Conservation (phyloP, 495 filamentous ascomycete genomes). For the Cenococcum geophilum region DNA sequence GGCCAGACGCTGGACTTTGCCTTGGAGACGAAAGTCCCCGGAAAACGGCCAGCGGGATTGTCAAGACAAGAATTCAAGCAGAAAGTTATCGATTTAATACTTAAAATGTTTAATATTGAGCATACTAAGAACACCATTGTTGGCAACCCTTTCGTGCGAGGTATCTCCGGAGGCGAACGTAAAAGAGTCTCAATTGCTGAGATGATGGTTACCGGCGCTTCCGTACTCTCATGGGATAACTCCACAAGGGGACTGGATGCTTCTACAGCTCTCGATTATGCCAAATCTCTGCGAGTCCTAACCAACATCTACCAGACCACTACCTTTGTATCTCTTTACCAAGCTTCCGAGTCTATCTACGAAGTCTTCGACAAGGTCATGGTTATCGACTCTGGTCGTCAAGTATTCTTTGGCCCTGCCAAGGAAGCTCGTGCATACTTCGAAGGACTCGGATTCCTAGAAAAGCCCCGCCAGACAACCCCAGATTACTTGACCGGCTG, state of each 20-base stretch:
- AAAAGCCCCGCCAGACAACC: slow-evolving; percentile 75
- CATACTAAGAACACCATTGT: slow-evolving; percentile 77
- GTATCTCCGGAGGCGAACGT: slow-evolving; percentile 79
- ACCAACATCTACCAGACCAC: slow-evolving; percentile 74
- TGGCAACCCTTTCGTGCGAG: slow-evolving; percentile 72
- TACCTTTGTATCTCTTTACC: slow-evolving; percentile 76
- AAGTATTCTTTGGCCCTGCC: slow-evolving; percentile 75
- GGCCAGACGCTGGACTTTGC: slow-evolving; percentile 80
- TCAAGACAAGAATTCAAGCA: slow-evolving; percentile 64
- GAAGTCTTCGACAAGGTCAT: slow-evolving; percentile 81
- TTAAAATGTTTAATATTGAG: slow-evolving; percentile 84
- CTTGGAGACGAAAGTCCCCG: slow-evolving; percentile 71
- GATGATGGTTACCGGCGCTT: slow-evolving; percentile 65
- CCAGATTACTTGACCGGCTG: slow-evolving; percentile 81
- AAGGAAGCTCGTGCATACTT: slow-evolving; percentile 70
- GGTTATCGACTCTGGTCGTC: slow-evolving; percentile 69
- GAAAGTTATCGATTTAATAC: slow-evolving; percentile 59
- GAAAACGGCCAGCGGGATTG: slow-evolving; percentile 61
- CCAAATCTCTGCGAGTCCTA: slow-evolving; percentile 67
- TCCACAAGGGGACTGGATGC: slow-evolving; percentile 78
- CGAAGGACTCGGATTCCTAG: slow-evolving; percentile 70
- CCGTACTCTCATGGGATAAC: slow-evolving; percentile 77
- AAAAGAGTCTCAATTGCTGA: slow-evolving; percentile 72
- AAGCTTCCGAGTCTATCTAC: slow-evolving; percentile 81
- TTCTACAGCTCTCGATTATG: slow-evolving; percentile 69